Percentiles rank a stretch among this genome's conserved stretches.
These are phyloP conservation scores for Fonticula alba DNA, from an alignment of 78 protist genomes.

Conservation along the genomic window DNA sequence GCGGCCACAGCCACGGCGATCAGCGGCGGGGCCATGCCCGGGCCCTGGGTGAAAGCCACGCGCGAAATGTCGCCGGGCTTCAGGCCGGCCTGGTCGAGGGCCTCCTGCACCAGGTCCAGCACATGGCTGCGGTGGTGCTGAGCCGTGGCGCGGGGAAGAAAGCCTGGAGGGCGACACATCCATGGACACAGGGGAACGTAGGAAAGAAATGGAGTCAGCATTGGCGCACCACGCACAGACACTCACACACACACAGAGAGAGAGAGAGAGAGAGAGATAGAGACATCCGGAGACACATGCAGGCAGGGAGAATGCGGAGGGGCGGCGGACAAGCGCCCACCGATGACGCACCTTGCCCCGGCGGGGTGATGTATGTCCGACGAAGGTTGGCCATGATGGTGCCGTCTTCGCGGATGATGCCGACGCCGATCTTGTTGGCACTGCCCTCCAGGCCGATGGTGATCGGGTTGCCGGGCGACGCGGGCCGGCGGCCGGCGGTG, in stretches of 20 bases:
- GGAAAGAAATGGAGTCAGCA: neutral
- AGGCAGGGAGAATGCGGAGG: neutral
- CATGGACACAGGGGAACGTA: too few species aligned
- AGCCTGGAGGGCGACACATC: too few species aligned
- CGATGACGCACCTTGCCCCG: conserved; percentile 43
- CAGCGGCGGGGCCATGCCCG: conserved; percentile 93
- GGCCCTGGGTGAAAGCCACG: conserved; percentile 77
- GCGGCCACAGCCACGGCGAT: conserved; percentile 68
- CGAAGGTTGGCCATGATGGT: conserved; percentile 75
- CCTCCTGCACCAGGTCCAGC: conserved; percentile 25
- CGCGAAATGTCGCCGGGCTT: conserved; percentile 33
- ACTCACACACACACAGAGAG: neutral
- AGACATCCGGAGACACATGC: neutral
- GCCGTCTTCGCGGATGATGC: conserved; percentile 88
- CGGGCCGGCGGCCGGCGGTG: too few species aligned
- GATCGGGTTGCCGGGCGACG: too few species aligned
- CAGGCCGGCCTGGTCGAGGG: conserved; percentile 54
- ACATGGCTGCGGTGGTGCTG: conserved; percentile 47
- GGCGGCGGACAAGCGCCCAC: neutral
- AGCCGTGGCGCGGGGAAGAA: conserved; percentile 86
- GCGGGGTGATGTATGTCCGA: conserved; percentile 86
- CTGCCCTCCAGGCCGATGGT: conserved; percentile 92
- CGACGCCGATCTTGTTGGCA: conserved; percentile 96
- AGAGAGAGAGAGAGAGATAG: neutral
- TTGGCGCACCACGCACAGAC: neutral